A percentile compares a stretch with the other conserved stretches of the same genome.
These are phyloP conservation scores for Yarrowia sp. DNA, from an alignment of 805 yeast species.

Conservation along the genomic window DNA sequence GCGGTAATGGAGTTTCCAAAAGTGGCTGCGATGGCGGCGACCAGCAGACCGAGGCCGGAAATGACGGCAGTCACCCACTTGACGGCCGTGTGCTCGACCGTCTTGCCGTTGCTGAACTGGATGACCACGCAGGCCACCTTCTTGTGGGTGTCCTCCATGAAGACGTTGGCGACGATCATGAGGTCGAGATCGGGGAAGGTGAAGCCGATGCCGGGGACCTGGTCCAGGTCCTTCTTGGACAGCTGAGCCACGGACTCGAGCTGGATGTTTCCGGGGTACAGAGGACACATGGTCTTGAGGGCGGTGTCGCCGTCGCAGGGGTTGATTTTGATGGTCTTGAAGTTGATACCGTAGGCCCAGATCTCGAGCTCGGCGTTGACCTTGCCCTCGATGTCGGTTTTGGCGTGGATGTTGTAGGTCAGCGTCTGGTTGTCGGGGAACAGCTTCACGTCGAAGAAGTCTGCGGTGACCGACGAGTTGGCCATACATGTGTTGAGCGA, in stretches of 20 bases:
- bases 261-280: slow-evolving; percentile 77
- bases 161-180: slow-evolving; percentile 55
- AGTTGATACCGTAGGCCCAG: slow-evolving; percentile 80
- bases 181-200: slow-evolving; percentile 87
- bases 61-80: slow-evolving; percentile 93
- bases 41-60: slow-evolving; percentile 81
- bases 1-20: slow-evolving; percentile 89
- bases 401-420: slow-evolving; percentile 65
- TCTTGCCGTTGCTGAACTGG: slow-evolving; percentile 69
- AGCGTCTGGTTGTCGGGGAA: slow-evolving; percentile 69
- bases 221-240: slow-evolving; percentile 47
- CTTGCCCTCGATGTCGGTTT: slow-evolving; percentile 63
- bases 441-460: slow-evolving; percentile 70
- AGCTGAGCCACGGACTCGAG: slow-evolving; percentile 65
- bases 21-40: slow-evolving; percentile 77
- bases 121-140: slow-evolving; percentile 73
- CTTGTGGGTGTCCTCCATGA: slow-evolving; percentile 40
- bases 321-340: slow-evolving; percentile 57
- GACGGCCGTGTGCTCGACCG: slow-evolving; percentile 75
- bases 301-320: slow-evolving; percentile 51
- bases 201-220: slow-evolving; percentile 82
- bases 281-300: slow-evolving; percentile 89
- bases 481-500: slow-evolving; percentile 88
- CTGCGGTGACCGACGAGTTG: slow-evolving; percentile 67
- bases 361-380: slow-evolving; percentile 69